Conservation (phyloP, 345 rosid species). For the Hibiscus syriacus region DNA sequence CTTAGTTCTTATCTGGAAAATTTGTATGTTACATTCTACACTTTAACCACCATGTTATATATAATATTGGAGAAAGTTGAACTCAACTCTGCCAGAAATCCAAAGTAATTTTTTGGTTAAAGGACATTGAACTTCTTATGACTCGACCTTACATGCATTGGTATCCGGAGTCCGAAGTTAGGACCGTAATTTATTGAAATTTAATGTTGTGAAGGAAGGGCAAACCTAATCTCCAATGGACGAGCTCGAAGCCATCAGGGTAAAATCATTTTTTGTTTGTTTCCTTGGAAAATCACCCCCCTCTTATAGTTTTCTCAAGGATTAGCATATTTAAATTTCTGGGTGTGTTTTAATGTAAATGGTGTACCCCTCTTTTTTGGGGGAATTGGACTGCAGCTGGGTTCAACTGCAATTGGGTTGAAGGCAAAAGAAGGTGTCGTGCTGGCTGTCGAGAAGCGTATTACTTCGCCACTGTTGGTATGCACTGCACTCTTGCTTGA, state of each 20-base stretch:
- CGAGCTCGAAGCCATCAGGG: conserved; percentile 99
- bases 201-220: too few relatives aligned
- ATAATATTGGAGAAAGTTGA: too few relatives aligned
- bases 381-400: conserved; percentile 41
- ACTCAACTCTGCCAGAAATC: too few relatives aligned
- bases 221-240: too few relatives aligned
- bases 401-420: conserved; percentile 89
- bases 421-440: conserved; percentile 96
- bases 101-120: too few relatives aligned
- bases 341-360: not conserved
- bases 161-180: too few relatives aligned
- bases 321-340: not conserved
- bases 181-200: too few relatives aligned
- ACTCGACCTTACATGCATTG: too few relatives aligned
- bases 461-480: conserved; percentile 84
- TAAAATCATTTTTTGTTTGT: conserved; percentile 15
- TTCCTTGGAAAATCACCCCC: not conserved
- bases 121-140: too few relatives aligned
- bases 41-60: not conserved
- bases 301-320: not conserved
- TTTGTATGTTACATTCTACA: conserved; percentile 26
- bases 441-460: conserved; percentile 95
- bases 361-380: not conserved
- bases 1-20: conserved; percentile 42
- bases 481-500: conserved; percentile 1